A percentile compares a stretch with the other conserved stretches of the same genome.
Conservation (phyloP, 106 monocot species). For the Dendrobium nobile region DNA sequence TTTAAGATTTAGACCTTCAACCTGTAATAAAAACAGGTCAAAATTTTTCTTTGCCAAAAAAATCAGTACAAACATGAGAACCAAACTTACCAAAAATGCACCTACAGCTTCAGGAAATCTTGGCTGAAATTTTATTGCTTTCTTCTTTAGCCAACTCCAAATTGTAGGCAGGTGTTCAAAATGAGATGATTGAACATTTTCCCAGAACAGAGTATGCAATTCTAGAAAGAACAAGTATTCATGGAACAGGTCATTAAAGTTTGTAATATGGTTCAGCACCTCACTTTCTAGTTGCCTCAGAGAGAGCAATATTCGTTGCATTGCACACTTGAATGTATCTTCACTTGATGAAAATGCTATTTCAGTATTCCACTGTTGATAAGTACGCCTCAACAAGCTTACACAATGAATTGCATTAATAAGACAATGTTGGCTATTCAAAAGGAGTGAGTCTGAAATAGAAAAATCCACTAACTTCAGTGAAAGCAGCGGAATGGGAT, state of each 20-base stretch:
- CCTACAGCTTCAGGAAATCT: slow-evolving; percentile 35
- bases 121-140: slow-evolving; percentile 43
- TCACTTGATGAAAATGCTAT: slow-evolving; percentile 3
- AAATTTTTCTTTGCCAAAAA: background rate
- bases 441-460: slow-evolving; percentile 10
- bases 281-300: slow-evolving; percentile 63
- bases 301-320: slow-evolving; percentile 27
- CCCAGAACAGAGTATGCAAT: slow-evolving; percentile 70
- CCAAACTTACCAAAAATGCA: slow-evolving; percentile 40
- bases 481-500: slow-evolving; percentile 53
- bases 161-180: slow-evolving; percentile 31
- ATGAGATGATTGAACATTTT: slow-evolving; percentile 22
- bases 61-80: background rate
- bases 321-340: slow-evolving; percentile 7
- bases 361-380: slow-evolving; percentile 72
- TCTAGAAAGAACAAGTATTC: slow-evolving; percentile 56
- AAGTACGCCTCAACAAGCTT: slow-evolving; percentile 43
- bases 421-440: slow-evolving; percentile 19
- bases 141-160: slow-evolving; percentile 64
- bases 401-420: slow-evolving; percentile 37
- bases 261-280: slow-evolving; percentile 42
- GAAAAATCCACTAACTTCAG: slow-evolving; percentile 28
- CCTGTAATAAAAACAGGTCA: slow-evolving; percentile 24
- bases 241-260: slow-evolving; percentile 24
- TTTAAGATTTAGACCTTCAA: slow-evolving; percentile 23